Evolutionary conservation across 1,139 yeast species (phyloP).

Genomic region (Trichomonascaceae sp.): DNA sequence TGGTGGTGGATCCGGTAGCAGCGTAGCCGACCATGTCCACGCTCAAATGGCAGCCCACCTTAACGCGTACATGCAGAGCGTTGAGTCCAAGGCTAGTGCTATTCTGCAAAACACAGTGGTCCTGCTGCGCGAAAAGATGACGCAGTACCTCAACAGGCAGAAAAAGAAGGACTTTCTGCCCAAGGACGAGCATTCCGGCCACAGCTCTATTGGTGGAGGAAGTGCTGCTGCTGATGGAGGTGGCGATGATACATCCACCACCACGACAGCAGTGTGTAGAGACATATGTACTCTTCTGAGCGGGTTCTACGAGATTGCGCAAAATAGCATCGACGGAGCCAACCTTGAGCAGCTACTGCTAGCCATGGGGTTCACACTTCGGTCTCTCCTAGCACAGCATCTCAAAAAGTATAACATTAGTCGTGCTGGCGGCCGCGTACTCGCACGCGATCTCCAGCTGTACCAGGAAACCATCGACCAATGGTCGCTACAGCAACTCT

Average conservation of each 20-base stretch:
- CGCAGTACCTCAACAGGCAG: conserved; percentile 41
- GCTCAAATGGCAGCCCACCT: conserved; percentile 50
- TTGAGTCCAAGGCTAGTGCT: conserved; percentile 57
- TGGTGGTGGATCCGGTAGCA: too few species aligned
- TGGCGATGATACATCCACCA: conserved; percentile 29
- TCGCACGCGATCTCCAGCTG: conserved; percentile 70
- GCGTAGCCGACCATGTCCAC: conserved; percentile 34
- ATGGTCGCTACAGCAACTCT: conserved; percentile 53
- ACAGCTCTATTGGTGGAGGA: conserved; percentile 1
- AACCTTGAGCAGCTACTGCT: conserved; percentile 42
- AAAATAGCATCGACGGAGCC: conserved; percentile 34
- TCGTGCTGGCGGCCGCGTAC: conserved; percentile 69
- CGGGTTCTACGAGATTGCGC: conserved; percentile 23
- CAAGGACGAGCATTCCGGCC: conserved; percentile 20
- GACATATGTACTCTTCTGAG: conserved; percentile 43
- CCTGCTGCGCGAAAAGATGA: conserved; percentile 20
- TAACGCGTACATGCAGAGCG: conserved; percentile 51
- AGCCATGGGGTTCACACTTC: conserved; percentile 49
- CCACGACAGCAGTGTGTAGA: conserved; percentile 43
- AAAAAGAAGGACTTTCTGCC: conserved; percentile 48
- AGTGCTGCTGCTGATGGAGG: conserved; percentile 24
- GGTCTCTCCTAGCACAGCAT: conserved; percentile 54
- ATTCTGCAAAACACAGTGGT: conserved; percentile 49
- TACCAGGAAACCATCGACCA: conserved; percentile 62
- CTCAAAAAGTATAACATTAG: conserved; percentile 65